phyloP scores from a whole-genome alignment of 768 basidiomycete genomes.

The Boletus rufocinnamomeus region DNA sequence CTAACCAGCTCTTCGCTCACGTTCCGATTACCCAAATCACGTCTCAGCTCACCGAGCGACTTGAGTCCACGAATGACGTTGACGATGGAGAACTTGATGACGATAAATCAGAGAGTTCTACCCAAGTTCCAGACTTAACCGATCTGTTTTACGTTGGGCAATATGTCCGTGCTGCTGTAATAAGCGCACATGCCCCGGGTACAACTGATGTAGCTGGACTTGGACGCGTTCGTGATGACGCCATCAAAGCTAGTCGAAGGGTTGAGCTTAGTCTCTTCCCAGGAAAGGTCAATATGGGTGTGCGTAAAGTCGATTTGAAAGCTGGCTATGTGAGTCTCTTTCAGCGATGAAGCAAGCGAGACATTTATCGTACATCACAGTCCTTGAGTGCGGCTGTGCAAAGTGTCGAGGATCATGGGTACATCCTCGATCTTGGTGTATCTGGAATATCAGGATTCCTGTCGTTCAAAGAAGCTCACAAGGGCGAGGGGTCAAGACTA shows the following conservation, averaged over 20 bases:
- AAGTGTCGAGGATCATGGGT: constrained; percentile 93
- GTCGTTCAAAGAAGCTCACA: constrained; percentile 68
- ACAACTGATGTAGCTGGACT: constrained; percentile 57
- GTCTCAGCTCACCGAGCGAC: constrained; percentile 65
- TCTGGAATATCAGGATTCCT: constrained; percentile 82
- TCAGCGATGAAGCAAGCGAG: constrained; percentile 1
- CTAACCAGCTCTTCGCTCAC: constrained; percentile 91
- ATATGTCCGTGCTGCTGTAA: constrained; percentile 79
- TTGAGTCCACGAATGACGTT: constrained; percentile 63
- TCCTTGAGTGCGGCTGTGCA: constrained; percentile 74
- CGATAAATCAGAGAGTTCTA: constrained; percentile 38
- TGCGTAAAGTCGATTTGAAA: constrained; percentile 76
- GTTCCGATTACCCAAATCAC: constrained; percentile 94
- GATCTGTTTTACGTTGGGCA: constrained; percentile 84
- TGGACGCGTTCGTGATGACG: constrained; percentile 66
- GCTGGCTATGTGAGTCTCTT: constrained; percentile 65
- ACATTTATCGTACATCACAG: constrained; percentile 40
- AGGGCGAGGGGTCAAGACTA: constrained; percentile 41
- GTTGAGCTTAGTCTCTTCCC: constrained; percentile 87
- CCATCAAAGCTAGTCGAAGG: constrained; percentile 66
- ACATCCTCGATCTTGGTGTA: constrained; percentile 84
- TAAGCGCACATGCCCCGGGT: constrained; percentile 67
- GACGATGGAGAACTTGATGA: constrained; percentile 48
- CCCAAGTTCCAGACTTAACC: constrained; percentile 62
- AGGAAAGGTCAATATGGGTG: constrained; percentile 78